Evolutionary conservation across 805 yeast species (phyloP), one percentile per base, ranked within the genome.

Genomic region (Candida ipomoeae): DNA sequence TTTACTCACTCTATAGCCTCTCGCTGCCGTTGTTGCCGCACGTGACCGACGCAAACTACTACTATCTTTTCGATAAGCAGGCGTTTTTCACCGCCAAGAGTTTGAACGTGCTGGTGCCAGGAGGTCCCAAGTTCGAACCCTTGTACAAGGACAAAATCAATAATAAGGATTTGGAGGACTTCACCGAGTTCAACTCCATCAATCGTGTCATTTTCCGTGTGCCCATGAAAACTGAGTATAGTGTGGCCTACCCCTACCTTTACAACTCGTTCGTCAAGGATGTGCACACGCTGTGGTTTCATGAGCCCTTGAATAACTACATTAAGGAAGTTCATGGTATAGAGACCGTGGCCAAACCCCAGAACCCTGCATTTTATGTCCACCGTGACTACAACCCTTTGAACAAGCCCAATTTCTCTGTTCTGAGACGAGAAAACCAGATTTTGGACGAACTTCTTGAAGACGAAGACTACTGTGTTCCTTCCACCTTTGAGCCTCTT

Each of bases 111-210:
- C 85, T 96, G 1, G 74, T 94, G 33, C 97, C 97, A 0, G 96
- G 96, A 11, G 99, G 99, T 0, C 98, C 99, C 11, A 88, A 86
- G 63, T 94, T 90, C 67, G 98, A 91, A 68, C 96, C 96, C 0
- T 68, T 91, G 14, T 82, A 76, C 68, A 82, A 84, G 53, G 87
- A 85, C 47, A 64, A 63, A 44, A 71, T 74, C 36, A 83, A 83
- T 57, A 76, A 77, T 26, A 80, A 79, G 21, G 87, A 82, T 42
- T 64, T 66, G 26, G 92, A 86, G 52, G 97, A 91, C 63, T 87
- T 79, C 66, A 89, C 87, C 48, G 98, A 92, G 65, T 91, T 94
- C 69, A 91, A 91, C 60, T 81, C 96, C 7, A 78, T 92, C 37
- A 97, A 91, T 62, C 73, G 96, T 62, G 82, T 90, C 21, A 89